Conservation (phyloP, 257 asterid genomes). For the Vinca minor region DNA sequence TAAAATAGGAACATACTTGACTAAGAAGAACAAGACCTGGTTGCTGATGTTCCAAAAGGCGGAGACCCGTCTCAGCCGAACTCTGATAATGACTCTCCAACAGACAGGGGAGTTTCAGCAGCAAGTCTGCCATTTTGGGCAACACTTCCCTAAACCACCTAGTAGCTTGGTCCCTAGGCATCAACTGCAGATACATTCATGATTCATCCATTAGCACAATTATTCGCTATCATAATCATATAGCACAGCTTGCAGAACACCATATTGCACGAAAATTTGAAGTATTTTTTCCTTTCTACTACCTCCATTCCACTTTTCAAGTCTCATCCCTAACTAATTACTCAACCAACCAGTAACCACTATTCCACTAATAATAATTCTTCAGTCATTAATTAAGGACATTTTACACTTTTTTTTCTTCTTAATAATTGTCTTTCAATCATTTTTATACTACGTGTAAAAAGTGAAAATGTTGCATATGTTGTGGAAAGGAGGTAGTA, state of each 20-base stretch:
- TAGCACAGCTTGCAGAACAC: background rate
- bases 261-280: no score
- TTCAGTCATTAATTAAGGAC: no score
- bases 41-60: conserved; percentile 61
- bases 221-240: background rate
- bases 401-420: no score
- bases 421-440: no score
- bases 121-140: conserved; percentile 59
- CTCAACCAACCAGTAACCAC: no score
- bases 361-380: no score
- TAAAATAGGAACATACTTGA: conserved; percentile 36
- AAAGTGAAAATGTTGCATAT: no score
- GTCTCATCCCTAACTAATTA: no score
- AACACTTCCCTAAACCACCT: conserved; percentile 62
- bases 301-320: no score
- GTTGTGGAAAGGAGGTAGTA: no score
- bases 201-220: background rate
- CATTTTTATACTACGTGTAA: no score
- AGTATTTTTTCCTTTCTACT: no score
- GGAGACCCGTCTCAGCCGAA: conserved; percentile 44
- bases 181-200: conserved; percentile 37
- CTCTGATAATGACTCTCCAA: conserved; percentile 66
- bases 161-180: conserved; percentile 42
- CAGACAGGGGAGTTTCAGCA: conserved; percentile 54
- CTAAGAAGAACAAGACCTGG: conserved; percentile 66